phyloP scores from a whole-genome alignment of 2,329 filamentous ascomycete genomes.

The Westerdykella sp. region DNA sequence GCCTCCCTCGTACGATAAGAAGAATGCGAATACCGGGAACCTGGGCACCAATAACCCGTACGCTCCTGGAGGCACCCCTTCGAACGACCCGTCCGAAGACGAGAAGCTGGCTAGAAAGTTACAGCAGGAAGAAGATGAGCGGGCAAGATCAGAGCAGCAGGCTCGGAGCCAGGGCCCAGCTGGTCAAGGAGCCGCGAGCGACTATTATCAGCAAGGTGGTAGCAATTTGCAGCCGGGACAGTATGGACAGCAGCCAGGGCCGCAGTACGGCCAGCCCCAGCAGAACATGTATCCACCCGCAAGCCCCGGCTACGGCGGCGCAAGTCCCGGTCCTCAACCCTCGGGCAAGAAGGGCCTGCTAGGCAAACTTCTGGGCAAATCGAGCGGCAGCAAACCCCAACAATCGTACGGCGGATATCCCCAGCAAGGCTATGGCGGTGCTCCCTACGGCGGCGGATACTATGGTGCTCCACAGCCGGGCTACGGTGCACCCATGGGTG shows the following conservation, averaged over 20 bases:
- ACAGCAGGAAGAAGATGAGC: conserved; percentile 76
- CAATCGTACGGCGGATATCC: conserved; percentile 30
- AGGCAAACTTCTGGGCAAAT: conserved; percentile 50
- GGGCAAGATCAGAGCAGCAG: conserved; percentile 36
- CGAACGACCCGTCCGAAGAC: conserved; percentile 53
- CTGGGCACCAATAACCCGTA: conserved; percentile 65
- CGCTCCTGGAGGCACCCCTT: conserved; percentile 9
- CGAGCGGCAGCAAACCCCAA: conserved; percentile 8
- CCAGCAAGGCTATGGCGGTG: conserved; percentile 16
- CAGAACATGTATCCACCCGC: not conserved
- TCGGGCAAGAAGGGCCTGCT: conserved; percentile 43
- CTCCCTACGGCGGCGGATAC: conserved; percentile 1
- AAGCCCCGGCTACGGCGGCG: not conserved
- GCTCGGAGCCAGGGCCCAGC: conserved; percentile 21
- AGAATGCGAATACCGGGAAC: conserved; percentile 22
- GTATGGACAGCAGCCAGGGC: not conserved
- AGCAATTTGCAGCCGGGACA: no score
- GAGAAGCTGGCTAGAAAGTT: conserved; percentile 68
- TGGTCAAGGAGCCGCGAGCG: conserved; percentile 42
- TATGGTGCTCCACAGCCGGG: not conserved
- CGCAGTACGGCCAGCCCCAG: not conserved
- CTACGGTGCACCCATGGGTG: conserved; percentile 12
- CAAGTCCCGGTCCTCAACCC: no score
- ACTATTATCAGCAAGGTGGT: conserved; percentile 41
- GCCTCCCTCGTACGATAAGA: conserved; percentile 48